Evolutionary conservation across 2,329 filamentous ascomycete species (phyloP).

Genomic region (Waltergamsia citrina): DNA sequence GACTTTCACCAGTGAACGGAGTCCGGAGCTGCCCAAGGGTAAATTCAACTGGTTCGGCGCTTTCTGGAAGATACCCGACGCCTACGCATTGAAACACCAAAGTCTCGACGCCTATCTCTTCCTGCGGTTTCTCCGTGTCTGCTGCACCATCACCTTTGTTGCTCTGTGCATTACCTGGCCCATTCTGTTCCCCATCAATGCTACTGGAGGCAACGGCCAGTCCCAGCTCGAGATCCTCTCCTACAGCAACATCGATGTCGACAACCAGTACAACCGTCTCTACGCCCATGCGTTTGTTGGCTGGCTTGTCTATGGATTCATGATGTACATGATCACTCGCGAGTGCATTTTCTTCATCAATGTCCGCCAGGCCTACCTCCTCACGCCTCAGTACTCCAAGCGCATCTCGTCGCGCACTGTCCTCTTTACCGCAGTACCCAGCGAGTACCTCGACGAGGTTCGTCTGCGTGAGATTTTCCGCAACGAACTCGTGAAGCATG

Average conservation of each 20-base stretch:
- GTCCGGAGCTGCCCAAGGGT: constrained; percentile 44
- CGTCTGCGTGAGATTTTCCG: constrained; percentile 73
- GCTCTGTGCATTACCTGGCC: constrained; percentile 80
- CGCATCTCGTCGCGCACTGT: constrained; percentile 87
- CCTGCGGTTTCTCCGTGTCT: constrained; percentile 73
- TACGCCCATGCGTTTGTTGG: constrained; percentile 76
- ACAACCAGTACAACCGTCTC: constrained; percentile 52
- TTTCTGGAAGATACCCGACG: constrained; percentile 59
- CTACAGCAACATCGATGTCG: constrained; percentile 32
- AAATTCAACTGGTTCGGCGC: constrained; percentile 52
- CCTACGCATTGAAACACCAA: constrained; percentile 75
- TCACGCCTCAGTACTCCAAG: constrained; percentile 72
- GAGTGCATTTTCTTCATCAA: constrained; percentile 93
- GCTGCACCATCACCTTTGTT: constrained; percentile 68
- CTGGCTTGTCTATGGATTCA: constrained; percentile 77
- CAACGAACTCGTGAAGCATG: constrained; percentile 62
- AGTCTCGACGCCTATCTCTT: constrained; percentile 85
- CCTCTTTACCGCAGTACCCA: constrained; percentile 80
- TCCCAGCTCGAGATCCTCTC: constrained; percentile 48
- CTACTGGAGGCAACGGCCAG: constrained; percentile 60
- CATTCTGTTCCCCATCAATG: constrained; percentile 74
- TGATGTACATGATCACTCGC: constrained; percentile 81
- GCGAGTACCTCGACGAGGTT: constrained; percentile 62
- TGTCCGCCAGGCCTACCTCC: constrained; percentile 84
- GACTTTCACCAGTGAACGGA: constrained; percentile 36